Evolutionary conservation across 2,329 filamentous ascomycete genomes (phyloP), one percentile per base, ranked within the genome.

Genomic region (Fusarium sp.): DNA sequence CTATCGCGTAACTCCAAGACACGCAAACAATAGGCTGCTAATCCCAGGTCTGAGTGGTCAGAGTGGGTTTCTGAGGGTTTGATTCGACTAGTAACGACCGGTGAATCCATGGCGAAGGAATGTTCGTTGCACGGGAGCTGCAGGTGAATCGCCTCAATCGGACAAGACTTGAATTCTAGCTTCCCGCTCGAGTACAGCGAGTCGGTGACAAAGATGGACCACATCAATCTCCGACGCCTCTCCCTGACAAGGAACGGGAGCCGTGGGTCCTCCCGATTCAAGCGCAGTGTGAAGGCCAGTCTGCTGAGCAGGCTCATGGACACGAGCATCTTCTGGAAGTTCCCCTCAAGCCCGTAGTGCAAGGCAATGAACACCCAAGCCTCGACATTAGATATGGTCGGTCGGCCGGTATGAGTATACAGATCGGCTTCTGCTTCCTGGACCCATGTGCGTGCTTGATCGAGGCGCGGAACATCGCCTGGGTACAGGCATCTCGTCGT

Each of bases 291-390:
- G 8, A 62, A 74, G 0, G 73, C 73, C 0, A 75, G 46, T 1
- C 73, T 28, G 3, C 68, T 63, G 0, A 62, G 52, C 0, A 75
- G 6, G 2, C 66, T 61, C 47, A 73, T 66, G 0, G 71, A 64
- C 0, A 75, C 60, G 2, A 75, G 60, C 71, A 74, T 70, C 39
- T 75, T 75, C 3, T 62, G 61, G 9, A 75, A 74, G 2, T 63
- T 61, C 2, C 73, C 62, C 1, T 71, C 54, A 3, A 75, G 46
- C 15, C 66, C 64, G 7, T 75, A 71, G 11, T 73, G 69, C 2
- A 75, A 9, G 2, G 71, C 68, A 1, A 69, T 53, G 1, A 75
- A 70, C 16, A 75, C 37, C 40, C 68, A 71, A 1, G 73, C 65
- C 39, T 75, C 73, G 3, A 75, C 58, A 6, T 75, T 71, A 0